Conservation (phyloP, 2,329 filamentous ascomycete species). For the Ascochyta rabiei region DNA sequence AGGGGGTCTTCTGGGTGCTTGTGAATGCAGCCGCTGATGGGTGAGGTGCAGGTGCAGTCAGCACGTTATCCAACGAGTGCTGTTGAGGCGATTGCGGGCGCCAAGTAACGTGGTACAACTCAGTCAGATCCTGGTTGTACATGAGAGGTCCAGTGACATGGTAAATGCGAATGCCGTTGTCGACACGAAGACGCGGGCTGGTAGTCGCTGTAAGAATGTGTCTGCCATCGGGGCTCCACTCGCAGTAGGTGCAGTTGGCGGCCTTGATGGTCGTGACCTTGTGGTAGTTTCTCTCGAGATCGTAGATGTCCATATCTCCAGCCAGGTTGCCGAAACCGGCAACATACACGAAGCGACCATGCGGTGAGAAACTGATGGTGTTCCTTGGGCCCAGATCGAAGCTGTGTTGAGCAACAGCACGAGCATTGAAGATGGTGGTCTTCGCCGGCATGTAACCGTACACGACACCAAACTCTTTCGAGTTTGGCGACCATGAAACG, state of each 20-base stretch:
- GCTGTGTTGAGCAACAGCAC: conserved; percentile 79
- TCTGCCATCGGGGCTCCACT: conserved; percentile 95
- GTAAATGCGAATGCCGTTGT: conserved; percentile 96
- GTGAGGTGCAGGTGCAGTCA: conserved; percentile 80
- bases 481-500: conserved; percentile 97
- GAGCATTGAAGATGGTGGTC: conserved; percentile 95
- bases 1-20: conserved; percentile 87
- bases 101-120: conserved; percentile 89
- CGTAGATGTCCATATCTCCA: conserved; percentile 97
- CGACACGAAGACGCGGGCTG: conserved; percentile 90
- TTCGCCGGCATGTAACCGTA: conserved; percentile 99
- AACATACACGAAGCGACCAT: conserved; percentile 88
- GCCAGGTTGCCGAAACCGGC: conserved; percentile 97
- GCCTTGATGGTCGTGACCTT: conserved; percentile 95
- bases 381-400: conserved; percentile 91
- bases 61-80: conserved; percentile 70
- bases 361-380: conserved; percentile 93
- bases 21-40: conserved; percentile 81
- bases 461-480: conserved; percentile 95
- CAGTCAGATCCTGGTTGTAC: conserved; percentile 94
- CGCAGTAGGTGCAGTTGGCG: conserved; percentile 92
- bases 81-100: conserved; percentile 72
- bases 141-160: conserved; percentile 86
- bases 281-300: conserved; percentile 89
- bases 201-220: conserved; percentile 98